Evolutionary conservation across 345 rosid species (phyloP).

Genomic region (Brassica cretica): DNA sequence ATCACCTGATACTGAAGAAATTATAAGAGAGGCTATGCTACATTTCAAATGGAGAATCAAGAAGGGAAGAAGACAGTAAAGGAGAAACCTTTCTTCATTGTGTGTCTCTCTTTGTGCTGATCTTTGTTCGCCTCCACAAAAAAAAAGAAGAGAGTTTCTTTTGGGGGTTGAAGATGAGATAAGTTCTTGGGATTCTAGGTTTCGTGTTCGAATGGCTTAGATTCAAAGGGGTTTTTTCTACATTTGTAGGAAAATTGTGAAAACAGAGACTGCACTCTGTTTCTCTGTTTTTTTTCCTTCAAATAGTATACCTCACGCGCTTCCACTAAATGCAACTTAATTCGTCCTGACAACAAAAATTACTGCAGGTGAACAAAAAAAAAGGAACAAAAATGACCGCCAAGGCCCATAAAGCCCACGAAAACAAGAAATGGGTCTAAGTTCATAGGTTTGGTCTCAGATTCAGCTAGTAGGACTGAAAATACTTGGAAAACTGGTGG

Average conservation of each 20-base stretch:
- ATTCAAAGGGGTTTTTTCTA: neutral
- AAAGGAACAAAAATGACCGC: neutral
- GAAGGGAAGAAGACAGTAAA: slow-evolving; percentile 15
- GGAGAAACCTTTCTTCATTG: slow-evolving; percentile 27
- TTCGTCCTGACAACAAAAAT: neutral
- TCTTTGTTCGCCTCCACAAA: neutral
- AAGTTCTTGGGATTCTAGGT: neutral
- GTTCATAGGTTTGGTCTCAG: too few species aligned
- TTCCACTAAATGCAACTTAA: neutral
- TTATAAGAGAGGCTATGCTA: neutral
- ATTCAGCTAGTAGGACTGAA: neutral
- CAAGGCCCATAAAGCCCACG: slow-evolving; percentile 27
- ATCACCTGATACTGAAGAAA: neutral
- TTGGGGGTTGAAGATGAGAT: neutral
- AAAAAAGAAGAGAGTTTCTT: neutral
- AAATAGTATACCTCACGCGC: neutral
- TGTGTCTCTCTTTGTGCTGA: neutral
- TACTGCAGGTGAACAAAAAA: too few species aligned
- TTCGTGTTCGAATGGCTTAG: neutral
- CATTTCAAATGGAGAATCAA: slow-evolving; percentile 6
- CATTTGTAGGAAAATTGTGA: slow-evolving; percentile 10
- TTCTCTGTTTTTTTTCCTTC: slow-evolving; percentile 4
- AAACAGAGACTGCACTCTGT: slow-evolving; percentile 28
- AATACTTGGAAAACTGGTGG: neutral
- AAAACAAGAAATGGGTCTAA: neutral